These are phyloP conservation scores for Pseudocercospora musae DNA, from an alignment of 2,329 filamentous ascomycete species.

Conservation along the genomic window DNA sequence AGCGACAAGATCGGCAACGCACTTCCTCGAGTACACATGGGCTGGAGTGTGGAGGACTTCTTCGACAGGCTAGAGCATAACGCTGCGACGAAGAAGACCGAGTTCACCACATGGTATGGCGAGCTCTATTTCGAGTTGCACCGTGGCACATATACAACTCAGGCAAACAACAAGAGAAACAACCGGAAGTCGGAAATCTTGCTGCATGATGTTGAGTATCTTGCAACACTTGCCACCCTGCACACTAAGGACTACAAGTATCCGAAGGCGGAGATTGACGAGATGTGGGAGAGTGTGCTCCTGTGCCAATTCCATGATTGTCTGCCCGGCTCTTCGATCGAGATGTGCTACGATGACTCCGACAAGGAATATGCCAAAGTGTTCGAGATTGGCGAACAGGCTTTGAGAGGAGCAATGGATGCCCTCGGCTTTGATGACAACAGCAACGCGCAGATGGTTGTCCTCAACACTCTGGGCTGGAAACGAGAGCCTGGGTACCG, in stretches of 20 bases:
- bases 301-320: constrained; percentile 98
- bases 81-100: constrained; percentile 56
- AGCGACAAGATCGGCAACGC: constrained; percentile 74
- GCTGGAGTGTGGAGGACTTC: constrained; percentile 88
- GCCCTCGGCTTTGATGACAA: constrained; percentile 61
- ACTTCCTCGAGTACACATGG: constrained; percentile 84
- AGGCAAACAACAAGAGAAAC: constrained; percentile 89
- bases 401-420: constrained; percentile 67
- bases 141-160: constrained; percentile 90
- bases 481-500: constrained; percentile 45
- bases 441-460: constrained; percentile 52
- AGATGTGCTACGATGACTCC: constrained; percentile 97
- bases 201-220: constrained; percentile 80
- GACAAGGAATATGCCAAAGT: constrained; percentile 82
- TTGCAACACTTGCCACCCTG: constrained; percentile 81
- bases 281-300: constrained; percentile 90
- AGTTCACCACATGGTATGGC: constrained; percentile 94
- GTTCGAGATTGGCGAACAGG: constrained; percentile 69
- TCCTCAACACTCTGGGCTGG: constrained; percentile 87
- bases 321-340: constrained; percentile 88
- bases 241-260: constrained; percentile 71
- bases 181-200: constrained; percentile 83
- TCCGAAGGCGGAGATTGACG: constrained; percentile 88
- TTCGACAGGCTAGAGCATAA: constrained; percentile 83
- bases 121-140: constrained; percentile 98